Percentiles rank a stretch among this genome's conserved stretches.
Conservation (phyloP, 1,284 basidiomycete genomes). For the Cryptococcus sp. region DNA sequence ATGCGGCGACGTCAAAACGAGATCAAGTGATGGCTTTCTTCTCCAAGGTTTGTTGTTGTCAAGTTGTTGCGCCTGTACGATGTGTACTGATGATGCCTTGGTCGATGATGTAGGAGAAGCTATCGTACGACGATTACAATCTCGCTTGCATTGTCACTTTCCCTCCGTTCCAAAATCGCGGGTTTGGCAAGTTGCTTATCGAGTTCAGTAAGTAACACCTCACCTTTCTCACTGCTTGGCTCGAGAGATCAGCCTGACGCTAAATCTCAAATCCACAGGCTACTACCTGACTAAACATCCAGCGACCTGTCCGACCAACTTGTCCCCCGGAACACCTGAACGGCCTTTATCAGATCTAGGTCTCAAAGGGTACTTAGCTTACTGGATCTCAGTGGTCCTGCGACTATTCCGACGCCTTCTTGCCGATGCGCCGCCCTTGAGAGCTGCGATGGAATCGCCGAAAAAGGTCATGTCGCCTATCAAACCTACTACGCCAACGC, state of each 20-base stretch:
- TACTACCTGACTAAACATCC: conserved; percentile 79
- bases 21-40: conserved; percentile 92
- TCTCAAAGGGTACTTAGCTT: conserved; percentile 84
- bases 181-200: conserved; percentile 93
- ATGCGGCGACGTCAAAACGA: conserved; percentile 68
- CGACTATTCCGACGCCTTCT: conserved; percentile 70
- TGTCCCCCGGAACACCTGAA: conserved; percentile 87
- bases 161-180: conserved; percentile 86
- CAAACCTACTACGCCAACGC: conserved; percentile 9
- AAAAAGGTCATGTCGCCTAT: conserved; percentile 13
- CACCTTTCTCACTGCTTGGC: neutral
- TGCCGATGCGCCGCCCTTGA: conserved; percentile 23
- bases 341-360: conserved; percentile 92
- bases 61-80: no score
- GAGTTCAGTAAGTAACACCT: conserved; percentile 77
- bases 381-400: conserved; percentile 83
- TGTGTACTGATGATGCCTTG: neutral
- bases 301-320: conserved; percentile 53
- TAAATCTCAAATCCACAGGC: conserved; percentile 56
- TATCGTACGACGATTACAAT: conserved; percentile 96
- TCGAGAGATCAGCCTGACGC: neutral
- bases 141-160: conserved; percentile 95
- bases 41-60: conserved; percentile 78
- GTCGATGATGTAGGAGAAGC: conserved; percentile 73
- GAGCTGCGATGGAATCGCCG: conserved; percentile 5